Evolutionary conservation across 306 rosid species (phyloP), one percentile per base, ranked within the genome.

Genomic region (Biancaea sappan): DNA sequence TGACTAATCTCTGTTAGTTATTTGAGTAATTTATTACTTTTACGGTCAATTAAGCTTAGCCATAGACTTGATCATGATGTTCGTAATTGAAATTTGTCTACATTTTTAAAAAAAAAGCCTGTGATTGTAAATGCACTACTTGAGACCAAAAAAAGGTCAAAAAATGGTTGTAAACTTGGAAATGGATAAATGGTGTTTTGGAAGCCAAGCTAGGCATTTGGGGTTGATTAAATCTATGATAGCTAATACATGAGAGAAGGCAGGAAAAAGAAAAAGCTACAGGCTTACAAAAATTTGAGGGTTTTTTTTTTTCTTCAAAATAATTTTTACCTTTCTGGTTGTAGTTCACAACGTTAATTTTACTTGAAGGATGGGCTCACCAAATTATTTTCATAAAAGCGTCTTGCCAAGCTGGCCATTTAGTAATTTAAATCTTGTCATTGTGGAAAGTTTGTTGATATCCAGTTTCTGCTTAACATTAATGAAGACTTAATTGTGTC

Each of bases 401-500:
- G n/a, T 59, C 10, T 31, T 32, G 41, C 43, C 44, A 32, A 58
- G 37, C 19, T 19, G 14, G 43, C 35, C 31, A 28, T 8, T 58
- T 63, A 53, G 29, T 63, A 41, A 35, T 37, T 65, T 47, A 29
- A 41, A 54, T 52, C 10, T 53, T 34, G 67, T 63, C 22, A 14
- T 51, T 40, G 22, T 34, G 44, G 52, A 56, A 32, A 35, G 19
- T 16, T 5, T 3, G 9, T 53, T 24, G 59, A 54, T 25, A 24
- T 13, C 59, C 41, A 52, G 31, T 66, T 70, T 66, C 50, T 59
- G 14, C 41, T 28, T 66, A 32, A 29, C n/a, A 61, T 57, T 53
- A 32, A 66, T 60, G 60, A 61, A n/a, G 66, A 34, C 32, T 76
- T 26, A 37, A 32, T 50, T 15, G 10, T 48, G 58, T 78, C 73